Conservation (phyloP, 768 basidiomycete genomes). For the Mycena latifolia region DNA sequence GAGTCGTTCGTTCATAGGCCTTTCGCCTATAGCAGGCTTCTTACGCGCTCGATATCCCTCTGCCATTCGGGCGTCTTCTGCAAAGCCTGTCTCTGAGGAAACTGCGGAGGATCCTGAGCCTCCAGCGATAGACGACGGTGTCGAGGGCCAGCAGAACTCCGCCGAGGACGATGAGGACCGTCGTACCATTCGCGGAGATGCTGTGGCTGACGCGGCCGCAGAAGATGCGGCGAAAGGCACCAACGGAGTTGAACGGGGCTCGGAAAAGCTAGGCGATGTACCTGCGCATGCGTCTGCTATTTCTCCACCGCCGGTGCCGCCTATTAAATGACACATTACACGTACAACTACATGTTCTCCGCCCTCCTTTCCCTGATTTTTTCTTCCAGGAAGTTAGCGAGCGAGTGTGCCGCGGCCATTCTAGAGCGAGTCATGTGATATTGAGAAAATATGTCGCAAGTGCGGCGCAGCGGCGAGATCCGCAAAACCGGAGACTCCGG, state of each 20-base stretch:
- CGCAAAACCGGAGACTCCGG: not conserved
- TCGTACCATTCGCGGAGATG: constrained; percentile 59
- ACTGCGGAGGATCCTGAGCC: constrained; percentile 18
- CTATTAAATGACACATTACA: constrained; percentile 30
- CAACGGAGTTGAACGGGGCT: constrained; percentile 30
- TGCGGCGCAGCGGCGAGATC: no score
- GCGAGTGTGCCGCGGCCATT: no score
- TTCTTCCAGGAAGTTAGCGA: not conserved
- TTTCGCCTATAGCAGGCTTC: constrained; percentile 74
- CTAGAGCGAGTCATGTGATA: not conserved
- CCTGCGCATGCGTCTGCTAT: constrained; percentile 21
- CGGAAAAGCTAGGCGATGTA: constrained; percentile 32
- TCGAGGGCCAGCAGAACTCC: constrained; percentile 19
- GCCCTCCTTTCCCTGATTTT: not conserved
- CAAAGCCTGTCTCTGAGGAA: constrained; percentile 22
- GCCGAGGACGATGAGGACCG: constrained; percentile 55
- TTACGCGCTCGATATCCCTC: constrained; percentile 73
- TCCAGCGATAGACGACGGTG: constrained; percentile 8
- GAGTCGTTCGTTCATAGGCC: constrained; percentile 64
- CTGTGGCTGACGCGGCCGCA: constrained; percentile 43
- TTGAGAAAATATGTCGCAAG: no score
- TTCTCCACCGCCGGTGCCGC: constrained; percentile 30
- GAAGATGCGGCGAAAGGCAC: constrained; percentile 12
- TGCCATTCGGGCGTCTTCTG: constrained; percentile 44
- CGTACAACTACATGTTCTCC: constrained; percentile 27